Evolutionary conservation across 495 filamentous ascomycete species (phyloP), one percentile per base, ranked within the genome.

Genomic region (Penicillium diatomitis): DNA sequence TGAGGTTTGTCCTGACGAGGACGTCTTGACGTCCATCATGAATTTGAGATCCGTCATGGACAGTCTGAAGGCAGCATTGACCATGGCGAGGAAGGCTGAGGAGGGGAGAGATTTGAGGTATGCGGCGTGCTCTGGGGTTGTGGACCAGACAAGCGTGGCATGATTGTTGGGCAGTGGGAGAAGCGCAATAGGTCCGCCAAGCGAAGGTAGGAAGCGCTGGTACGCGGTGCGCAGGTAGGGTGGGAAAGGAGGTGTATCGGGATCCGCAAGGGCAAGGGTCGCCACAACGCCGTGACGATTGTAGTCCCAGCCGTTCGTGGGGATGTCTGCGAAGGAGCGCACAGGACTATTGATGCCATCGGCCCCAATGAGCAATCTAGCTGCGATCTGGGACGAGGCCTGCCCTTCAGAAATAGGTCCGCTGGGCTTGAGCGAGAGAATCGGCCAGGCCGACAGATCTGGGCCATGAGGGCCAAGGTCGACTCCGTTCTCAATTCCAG

Each of bases 291-390:
- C 92, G 63, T 95, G 84, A 20, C 88, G 78, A 42, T 80, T 77
- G 70, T 97, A 99, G 64, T 97, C 94, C 88, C 90, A 99, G 20
- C 94, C 92, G 3, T 81, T 74, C 31, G 83, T 85, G 42, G 81
- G 66, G 56, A 97, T 96, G 34, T 84, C 85, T 5, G 91, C 88
- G 60, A 95, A 99, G 3, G 78, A 78, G 38, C 92, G 84, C 9
- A 97, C 92, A 11, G 92, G 94, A 62, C 88, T 92, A 64, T 95
- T 96, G 11, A 88, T 85, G 8, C 92, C 92, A 59, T 99, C 92
- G 9, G 94, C 94, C 5, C 92, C 92, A 9, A 99, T 81, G 4
- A 99, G 76, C 3, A 99, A 75, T 30, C 92, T 78, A 3, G 94
- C 88, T 6, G 81, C 79, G 11, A 97, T 75, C 48, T 76, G 72